A percentile compares a stretch with the other conserved stretches of the same genome.
Evolutionary conservation across 768 basidiomycete genomes (phyloP).

Genomic region (Saitozyma podzolica): DNA sequence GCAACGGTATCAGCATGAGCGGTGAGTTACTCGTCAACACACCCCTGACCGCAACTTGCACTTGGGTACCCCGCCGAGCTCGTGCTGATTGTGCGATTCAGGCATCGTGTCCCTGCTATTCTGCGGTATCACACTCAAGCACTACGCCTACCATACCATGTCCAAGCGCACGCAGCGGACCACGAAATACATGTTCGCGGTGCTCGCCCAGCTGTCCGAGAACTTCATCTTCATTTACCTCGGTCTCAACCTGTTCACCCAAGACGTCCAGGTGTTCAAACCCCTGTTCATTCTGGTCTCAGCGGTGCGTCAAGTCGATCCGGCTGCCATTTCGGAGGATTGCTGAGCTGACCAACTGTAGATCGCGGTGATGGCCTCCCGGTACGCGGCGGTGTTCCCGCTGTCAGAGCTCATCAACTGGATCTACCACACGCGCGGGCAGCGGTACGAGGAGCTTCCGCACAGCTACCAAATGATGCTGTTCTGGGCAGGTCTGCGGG

Average conservation of each 20-base stretch:
- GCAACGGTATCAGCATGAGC: constrained; percentile 84
- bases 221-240: constrained; percentile 99
- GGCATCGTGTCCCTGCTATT: constrained; percentile 97
- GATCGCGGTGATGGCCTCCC: constrained; percentile 87
- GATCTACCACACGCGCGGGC: constrained; percentile 80
- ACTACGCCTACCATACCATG: constrained; percentile 99
- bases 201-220: constrained; percentile 90
- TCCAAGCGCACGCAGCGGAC: constrained; percentile 88
- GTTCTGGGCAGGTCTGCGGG: constrained; percentile 96
- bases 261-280: constrained; percentile 83
- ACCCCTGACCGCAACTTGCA: too few species aligned
- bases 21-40: constrained; percentile 44
- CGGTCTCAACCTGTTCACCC: constrained; percentile 94
- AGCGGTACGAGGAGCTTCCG: constrained; percentile 84
- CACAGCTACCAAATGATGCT: constrained; percentile 99
- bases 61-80: too few species aligned
- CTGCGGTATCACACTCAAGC: constrained; percentile 98
- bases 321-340: too few species aligned
- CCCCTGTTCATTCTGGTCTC: constrained; percentile 92
- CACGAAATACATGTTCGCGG: constrained; percentile 92
- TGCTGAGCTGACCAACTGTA: constrained; percentile 12
- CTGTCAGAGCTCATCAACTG: constrained; percentile 93
- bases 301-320: constrained; percentile 56
- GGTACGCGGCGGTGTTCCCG: constrained; percentile 94
- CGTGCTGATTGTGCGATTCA: constrained; percentile 2